Evolutionary conservation across 805 yeast species (phyloP), one percentile per base, ranked within the genome.

Genomic region (Candida tibetensis): DNA sequence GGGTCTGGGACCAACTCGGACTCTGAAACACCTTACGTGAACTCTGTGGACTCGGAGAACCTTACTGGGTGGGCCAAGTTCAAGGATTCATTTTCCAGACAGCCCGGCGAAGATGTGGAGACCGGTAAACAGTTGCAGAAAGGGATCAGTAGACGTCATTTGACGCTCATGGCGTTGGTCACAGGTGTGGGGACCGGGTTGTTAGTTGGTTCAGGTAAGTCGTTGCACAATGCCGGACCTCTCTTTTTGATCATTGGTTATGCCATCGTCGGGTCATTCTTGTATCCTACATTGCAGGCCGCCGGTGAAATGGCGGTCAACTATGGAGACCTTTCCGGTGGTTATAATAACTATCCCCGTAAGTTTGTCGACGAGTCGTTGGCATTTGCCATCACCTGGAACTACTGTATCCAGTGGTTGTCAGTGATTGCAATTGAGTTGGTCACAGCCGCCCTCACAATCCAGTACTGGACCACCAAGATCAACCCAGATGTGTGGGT

Each of bases 391-490:
- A 71, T 74, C 28, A 77, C 81, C 15, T 76, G 83, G 77, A 75
- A 74, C 48, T 81, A 79, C 52, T 76, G 78, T 57, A 61, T 81
- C 33, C 81, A 79, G 57, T 81, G 85, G 82, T 57, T 77, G 47
- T 67, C 76, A 30, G 82, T 78, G 39, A 68, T 81, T 37, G 79
- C 85, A 2, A 66, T 81, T 33, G 86, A 81, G 52, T 66, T 80
- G 52, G 83, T 80, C 19, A 78, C 85, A 17, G 83, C 83, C 14
- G 66, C 80, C 29, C 72, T 78, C 67, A 79, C 85, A 18, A 70
- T 81, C 40, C 62, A 72, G 45, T 80, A 64, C 57, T 81, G 87
- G 87, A 62, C 68, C 3, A 44, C 57, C n/a, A 30, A 36, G 4
- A 66, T 79, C 34, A 72, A 78, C 48, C 65, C 84, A 1, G 82